Conservation (phyloP, 2,329 filamentous ascomycete species). For the Xylaria hypoxylon region DNA sequence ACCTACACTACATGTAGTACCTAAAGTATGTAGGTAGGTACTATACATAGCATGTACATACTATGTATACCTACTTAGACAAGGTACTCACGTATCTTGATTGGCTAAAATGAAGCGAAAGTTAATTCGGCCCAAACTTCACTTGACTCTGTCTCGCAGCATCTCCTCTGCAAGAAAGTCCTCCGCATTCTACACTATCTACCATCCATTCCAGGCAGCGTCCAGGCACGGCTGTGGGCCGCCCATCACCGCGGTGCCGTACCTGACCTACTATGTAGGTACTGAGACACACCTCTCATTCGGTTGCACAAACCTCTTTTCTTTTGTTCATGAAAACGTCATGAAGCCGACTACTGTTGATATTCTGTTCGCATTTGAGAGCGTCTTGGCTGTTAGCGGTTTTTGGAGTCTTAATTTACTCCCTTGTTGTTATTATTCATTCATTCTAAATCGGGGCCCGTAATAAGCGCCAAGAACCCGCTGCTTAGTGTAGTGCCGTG, state of each 20-base stretch:
- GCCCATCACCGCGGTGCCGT: background rate
- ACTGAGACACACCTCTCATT: conserved; percentile 26
- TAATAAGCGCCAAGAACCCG: conserved; percentile 44
- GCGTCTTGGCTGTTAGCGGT: conserved; percentile 23
- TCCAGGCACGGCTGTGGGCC: background rate
- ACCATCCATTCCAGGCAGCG: no score
- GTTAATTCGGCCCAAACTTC: conserved; percentile 1
- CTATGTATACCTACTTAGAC: no score
- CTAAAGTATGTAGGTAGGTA: no score
- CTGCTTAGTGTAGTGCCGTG: conserved; percentile 28
- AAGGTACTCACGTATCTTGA: background rate
- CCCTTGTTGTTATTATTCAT: conserved; percentile 28
- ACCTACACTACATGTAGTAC: no score
- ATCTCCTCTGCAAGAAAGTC: background rate
- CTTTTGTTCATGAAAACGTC: conserved; percentile 40
- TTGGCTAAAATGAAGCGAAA: conserved; percentile 6
- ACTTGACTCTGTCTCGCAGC: background rate
- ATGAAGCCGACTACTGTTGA: conserved; percentile 36
- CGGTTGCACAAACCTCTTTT: conserved; percentile 20
- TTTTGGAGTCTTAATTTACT: conserved; percentile 24
- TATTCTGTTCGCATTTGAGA: conserved; percentile 34
- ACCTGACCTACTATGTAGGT: background rate
- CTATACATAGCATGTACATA: no score
- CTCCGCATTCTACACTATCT: background rate
- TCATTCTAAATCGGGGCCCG: conserved; percentile 43